These are phyloP conservation scores for Dendrobium chrysotoxum DNA, from an alignment of 106 monocot genomes.

Conservation along the genomic window DNA sequence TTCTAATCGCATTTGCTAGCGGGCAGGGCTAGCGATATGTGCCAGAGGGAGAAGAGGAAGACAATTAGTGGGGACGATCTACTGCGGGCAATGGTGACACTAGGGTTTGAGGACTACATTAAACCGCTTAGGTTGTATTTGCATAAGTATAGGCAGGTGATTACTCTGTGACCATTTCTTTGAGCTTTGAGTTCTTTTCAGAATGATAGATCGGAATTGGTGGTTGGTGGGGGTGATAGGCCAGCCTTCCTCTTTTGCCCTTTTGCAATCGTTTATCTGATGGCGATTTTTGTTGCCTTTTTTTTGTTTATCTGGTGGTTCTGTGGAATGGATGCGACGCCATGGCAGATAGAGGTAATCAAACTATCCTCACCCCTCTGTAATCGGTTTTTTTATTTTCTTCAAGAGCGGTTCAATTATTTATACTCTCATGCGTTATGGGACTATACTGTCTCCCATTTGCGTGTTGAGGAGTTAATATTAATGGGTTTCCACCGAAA, in stretches of 20 bases:
- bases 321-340: background rate
- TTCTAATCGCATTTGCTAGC: background rate
- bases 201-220: background rate
- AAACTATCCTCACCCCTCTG: background rate
- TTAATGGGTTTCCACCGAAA: background rate
- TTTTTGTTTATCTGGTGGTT: background rate
- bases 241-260: background rate
- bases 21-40: conserved; percentile 41
- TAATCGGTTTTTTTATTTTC: background rate
- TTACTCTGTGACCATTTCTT: background rate
- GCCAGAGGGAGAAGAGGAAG: conserved; percentile 64
- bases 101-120: conserved; percentile 46
- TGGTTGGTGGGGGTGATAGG: background rate
- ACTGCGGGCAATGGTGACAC: conserved; percentile 42
- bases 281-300: background rate
- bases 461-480: background rate
- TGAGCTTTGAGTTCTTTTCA: background rate
- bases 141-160: conserved; percentile 17
- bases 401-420: background rate
- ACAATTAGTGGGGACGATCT: conserved; percentile 53
- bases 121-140: conserved; percentile 39
- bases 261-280: background rate
- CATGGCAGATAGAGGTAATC: conserved; percentile 7
- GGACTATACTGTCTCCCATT: background rate
- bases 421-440: background rate